phyloP scores from a whole-genome alignment of 2,329 filamentous ascomycete genomes.

The Fusarium temperatum region DNA sequence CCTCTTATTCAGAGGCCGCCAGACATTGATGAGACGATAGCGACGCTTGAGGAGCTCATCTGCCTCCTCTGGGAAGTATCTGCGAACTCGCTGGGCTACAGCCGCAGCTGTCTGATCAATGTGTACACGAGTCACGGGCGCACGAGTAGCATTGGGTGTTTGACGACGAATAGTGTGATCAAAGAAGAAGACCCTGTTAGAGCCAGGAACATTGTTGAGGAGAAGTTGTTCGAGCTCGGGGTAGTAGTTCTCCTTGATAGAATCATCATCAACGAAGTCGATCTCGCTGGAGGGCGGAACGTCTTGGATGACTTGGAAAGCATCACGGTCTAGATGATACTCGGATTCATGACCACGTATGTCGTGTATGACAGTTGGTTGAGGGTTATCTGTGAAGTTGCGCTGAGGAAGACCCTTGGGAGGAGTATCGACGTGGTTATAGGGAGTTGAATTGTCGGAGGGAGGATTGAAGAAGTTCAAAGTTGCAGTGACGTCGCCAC shows the following conservation, averaged over 20 bases:
- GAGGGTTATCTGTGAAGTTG: slow-evolving; percentile 66
- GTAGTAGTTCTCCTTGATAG: slow-evolving; percentile 80
- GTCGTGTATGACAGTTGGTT: slow-evolving; percentile 72
- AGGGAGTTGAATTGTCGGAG: slow-evolving; percentile 66
- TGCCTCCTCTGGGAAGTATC: slow-evolving; percentile 74
- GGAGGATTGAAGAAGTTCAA: slow-evolving; percentile 74
- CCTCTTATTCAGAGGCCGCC: slow-evolving; percentile 70
- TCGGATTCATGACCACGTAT: slow-evolving; percentile 74
- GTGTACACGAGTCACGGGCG: slow-evolving; percentile 77
- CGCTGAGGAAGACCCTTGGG: slow-evolving; percentile 68
- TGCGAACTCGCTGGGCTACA: slow-evolving; percentile 71
- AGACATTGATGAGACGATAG: slow-evolving; percentile 88
- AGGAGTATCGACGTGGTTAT: slow-evolving; percentile 72
- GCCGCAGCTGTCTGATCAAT: slow-evolving; percentile 82
- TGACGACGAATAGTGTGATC: slow-evolving; percentile 88
- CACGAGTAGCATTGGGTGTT: slow-evolving; percentile 64
- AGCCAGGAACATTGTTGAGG: slow-evolving; percentile 71
- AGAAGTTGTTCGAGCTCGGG: slow-evolving; percentile 82
- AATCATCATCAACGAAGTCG: slow-evolving; percentile 73
- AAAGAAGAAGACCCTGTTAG: slow-evolving; percentile 76
- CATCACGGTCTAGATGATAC: slow-evolving; percentile 76
- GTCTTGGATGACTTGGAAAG: slow-evolving; percentile 73
- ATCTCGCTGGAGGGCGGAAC: slow-evolving; percentile 60
- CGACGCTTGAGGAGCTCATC: slow-evolving; percentile 71
- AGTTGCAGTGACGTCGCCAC: slow-evolving; percentile 69